Evolutionary conservation across 1,139 yeast genomes (phyloP), one percentile per base, ranked within the genome.

Genomic region (Kodamaea sp.): DNA sequence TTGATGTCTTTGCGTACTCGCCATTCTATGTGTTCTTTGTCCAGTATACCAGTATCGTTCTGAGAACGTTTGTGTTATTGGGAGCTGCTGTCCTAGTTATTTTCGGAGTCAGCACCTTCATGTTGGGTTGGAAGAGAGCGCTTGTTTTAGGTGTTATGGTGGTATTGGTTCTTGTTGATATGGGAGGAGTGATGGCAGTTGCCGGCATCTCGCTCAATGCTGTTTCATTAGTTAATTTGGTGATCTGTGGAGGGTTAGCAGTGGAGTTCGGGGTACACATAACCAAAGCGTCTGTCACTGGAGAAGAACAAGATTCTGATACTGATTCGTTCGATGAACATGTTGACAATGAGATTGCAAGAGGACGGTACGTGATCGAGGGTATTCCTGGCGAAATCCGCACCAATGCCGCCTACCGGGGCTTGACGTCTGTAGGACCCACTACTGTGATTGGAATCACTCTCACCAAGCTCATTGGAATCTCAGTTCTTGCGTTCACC

Each of bases 201-300:
- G 80, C 88, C 78, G 76, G 73, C 0, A 81, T 92, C 14, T 77
- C 92, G 1, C 70, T 92, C 39, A 92, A 92, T 57, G 97, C 97
- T 0, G 89, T 92, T 2, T 79, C 92, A 39, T 66, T 92, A 42
- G 97, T 92, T 15, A 92, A 92, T 50, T 70, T 92, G 42, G 74
- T 92, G 20, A 90, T 92, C 10, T 89, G 97, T 57, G 81, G 85
- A 4, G 98, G 98, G 0, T 67, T 92, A 29, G 92, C 95, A 1
- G 96, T 92, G 25, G 98, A 92, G 57, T 92, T 92, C 53, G 87
- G 96, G 34, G 78, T 85, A 19, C 97, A 92, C 55, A 73, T 92
- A 37, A 85, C 90, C 1, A 70, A 94, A 39, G 89, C 94, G 1
- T 92, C 80, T 55, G 74, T 83, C 24, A 43, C 23, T n/a, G 20